phyloP scores from a whole-genome alignment of 768 basidiomycete genomes.

The Suillus lakei region DNA sequence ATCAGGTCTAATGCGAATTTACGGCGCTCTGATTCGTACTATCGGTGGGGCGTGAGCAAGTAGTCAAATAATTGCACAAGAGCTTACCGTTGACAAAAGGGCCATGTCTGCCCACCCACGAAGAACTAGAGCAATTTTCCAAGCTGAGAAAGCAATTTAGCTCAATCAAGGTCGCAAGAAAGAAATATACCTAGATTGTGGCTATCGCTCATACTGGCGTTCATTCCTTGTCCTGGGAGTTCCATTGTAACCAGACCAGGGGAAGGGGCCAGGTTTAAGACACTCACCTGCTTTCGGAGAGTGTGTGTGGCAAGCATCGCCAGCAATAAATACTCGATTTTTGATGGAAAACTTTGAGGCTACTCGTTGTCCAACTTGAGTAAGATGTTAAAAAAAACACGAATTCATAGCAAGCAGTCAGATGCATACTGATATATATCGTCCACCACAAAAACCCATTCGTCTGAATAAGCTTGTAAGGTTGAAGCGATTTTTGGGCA shows the following conservation, averaged over 20 bases:
- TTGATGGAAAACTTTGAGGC: conserved; percentile 51
- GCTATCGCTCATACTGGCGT: conserved; percentile 56
- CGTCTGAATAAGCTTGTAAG: conserved; percentile 39
- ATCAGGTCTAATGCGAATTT: conserved; percentile 60
- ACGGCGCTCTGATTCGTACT: conserved; percentile 60
- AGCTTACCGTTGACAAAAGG: conserved; percentile 49
- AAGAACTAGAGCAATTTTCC: conserved; percentile 56
- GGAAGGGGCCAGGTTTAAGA: not conserved
- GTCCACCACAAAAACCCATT: conserved; percentile 55
- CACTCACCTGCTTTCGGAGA: conserved; percentile 46
- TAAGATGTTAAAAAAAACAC: not conserved
- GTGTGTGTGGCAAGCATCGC: conserved; percentile 56
- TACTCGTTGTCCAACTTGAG: conserved; percentile 57
- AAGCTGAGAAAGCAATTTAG: conserved; percentile 35
- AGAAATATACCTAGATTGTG: conserved; percentile 50
- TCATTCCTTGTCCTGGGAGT: conserved; percentile 55
- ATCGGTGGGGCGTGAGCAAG: not conserved
- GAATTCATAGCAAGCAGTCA: not conserved
- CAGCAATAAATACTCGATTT: conserved; percentile 59
- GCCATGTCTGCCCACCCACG: conserved; percentile 50
- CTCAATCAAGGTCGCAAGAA: not conserved
- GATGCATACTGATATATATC: conserved; percentile 47
- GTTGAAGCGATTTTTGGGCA: conserved; percentile 45
- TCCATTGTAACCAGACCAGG: conserved; percentile 19
- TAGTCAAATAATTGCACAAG: not conserved